phyloP scores from a whole-genome alignment of 2,329 filamentous ascomycete genomes.

The Hypoxylon sp. region DNA sequence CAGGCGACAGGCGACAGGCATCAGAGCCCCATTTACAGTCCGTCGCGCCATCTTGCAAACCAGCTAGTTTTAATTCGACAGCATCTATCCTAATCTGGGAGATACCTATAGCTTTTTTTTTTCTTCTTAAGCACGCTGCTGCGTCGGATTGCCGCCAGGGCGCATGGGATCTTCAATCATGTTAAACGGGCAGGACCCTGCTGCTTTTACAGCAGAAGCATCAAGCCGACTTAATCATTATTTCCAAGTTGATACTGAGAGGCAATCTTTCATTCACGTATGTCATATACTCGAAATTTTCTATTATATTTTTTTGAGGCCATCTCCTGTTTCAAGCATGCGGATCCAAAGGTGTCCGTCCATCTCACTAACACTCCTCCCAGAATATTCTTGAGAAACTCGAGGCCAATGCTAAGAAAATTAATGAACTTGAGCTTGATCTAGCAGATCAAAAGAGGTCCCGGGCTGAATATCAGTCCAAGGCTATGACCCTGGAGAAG shows the following conservation, averaged over 20 bases:
- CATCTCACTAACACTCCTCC: conserved; percentile 33
- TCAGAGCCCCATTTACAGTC: not conserved
- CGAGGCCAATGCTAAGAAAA: conserved; percentile 46
- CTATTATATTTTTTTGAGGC: not conserved
- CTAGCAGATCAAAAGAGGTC: conserved; percentile 52
- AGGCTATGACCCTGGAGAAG: conserved; percentile 44
- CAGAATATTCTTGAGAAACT: conserved; percentile 52
- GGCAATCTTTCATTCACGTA: conserved; percentile 52
- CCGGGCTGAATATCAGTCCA: conserved; percentile 48
- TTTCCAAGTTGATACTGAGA: conserved; percentile 50
- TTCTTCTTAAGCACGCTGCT: not conserved
- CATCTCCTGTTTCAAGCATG: not conserved
- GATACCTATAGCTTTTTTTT: not conserved
- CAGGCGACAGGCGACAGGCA: conserved; percentile 8
- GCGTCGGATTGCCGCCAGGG: conserved; percentile 16
- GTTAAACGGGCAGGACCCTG: conserved; percentile 48
- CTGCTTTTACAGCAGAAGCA: conserved; percentile 39
- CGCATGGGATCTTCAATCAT: conserved; percentile 41
- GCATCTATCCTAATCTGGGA: not conserved
- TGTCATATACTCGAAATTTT: conserved; percentile 20
- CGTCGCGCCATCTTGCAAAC: not conserved
- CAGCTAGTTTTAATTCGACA: not conserved
- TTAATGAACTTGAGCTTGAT: conserved; percentile 51
- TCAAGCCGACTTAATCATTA: conserved; percentile 49
- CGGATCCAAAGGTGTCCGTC: not conserved